Evolutionary conservation across 129 eudicot species (phyloP), one percentile per base, ranked within the genome.

Genomic region (Tagetes patula): DNA sequence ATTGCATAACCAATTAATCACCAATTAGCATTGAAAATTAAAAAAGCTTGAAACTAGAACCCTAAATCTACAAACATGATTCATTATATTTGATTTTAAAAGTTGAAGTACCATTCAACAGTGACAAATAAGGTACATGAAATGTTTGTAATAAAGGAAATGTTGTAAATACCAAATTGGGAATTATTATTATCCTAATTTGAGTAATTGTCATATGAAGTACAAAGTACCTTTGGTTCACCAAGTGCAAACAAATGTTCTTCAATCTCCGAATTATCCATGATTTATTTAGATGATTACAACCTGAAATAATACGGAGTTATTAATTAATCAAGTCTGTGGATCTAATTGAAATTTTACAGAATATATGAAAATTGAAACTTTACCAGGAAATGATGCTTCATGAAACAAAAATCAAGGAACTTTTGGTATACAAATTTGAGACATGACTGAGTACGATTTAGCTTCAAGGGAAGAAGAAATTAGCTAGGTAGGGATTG

Each of bases 201-300:
- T 53, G 65, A 37, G 37, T 46, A 36, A 6, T 10, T 7, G 34
- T 34, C 30, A 61, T 27, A 39, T 36, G 13, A 41, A 14, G 2
- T 36, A 20, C 0, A 20, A 84, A 89, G 34, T 85, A 89, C 98
- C 98, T 93, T 90, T 68, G 98, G 92, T 81, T 93, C 98, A 45
- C 98, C 94, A 62, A 93, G 86, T 32, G 92, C 87, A 49, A 82
- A 76, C 66, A 93, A 76, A 55, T 77, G 78, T 50, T 93, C 98
- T 77, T 93, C 98, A 61, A 87, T 81, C 79, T 93, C 96, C n/a
- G 85, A 75, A 63, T 69, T 73, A 47, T 93, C 96, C 98, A 93
- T 89, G 54, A 49, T 77, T 80, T 38, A 72, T 73, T 68, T 45
- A 67, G 72, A 49, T 11, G 20, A 9, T 6, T 32, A 10, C 39